Evolutionary conservation across 805 yeast genomes (phyloP), one percentile per base, ranked within the genome.

Genomic region (Ogataea methanolica): DNA sequence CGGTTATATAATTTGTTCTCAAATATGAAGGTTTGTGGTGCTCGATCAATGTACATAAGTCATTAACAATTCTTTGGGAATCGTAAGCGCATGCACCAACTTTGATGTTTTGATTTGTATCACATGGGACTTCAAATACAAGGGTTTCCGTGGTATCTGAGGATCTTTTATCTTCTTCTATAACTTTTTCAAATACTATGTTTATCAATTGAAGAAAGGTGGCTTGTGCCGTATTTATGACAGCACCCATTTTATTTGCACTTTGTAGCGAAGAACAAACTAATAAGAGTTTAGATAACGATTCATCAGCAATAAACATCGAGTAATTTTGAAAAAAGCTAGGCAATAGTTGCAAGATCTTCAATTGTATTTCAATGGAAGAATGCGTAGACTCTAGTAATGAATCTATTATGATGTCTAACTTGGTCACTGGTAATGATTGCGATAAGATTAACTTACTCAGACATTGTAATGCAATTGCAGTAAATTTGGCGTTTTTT

Each of bases 141-240:
- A 48, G 41, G n/a, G 33, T 22, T 5, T 45, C 51, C 15, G 55
- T 55, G 2, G 55, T 54, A 15, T 59, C 52, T 11, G 53, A 52
- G 11, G 51, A 47, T 1, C 36, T 48, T 17, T 61, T 57, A 47
- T 71, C 76, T 39, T 76, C 79, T 5, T 66, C 70, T 16, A 61
- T 53, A 41, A 80, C 74, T 59, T 80, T 75, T 47, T 92, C 98
- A 63, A 85, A 92, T 0, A 90, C 77, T 31, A 85, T 79, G 35
- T 85, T 80, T 40, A 90, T 75, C 39, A 94, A 68, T 62, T 94
- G 98, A 52, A 90, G 95, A 41, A 90, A 75, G 3, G 98, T 89
- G 2, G 98, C 99, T 43, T 88, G 82, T 0, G 98, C 97, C 0
- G 98, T 88, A 58, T 90, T 91, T 14, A 80, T 75, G 5, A 94